phyloP scores from a whole-genome alignment of 139 green algal genomes.

The Chlamydomonas incerta region DNA sequence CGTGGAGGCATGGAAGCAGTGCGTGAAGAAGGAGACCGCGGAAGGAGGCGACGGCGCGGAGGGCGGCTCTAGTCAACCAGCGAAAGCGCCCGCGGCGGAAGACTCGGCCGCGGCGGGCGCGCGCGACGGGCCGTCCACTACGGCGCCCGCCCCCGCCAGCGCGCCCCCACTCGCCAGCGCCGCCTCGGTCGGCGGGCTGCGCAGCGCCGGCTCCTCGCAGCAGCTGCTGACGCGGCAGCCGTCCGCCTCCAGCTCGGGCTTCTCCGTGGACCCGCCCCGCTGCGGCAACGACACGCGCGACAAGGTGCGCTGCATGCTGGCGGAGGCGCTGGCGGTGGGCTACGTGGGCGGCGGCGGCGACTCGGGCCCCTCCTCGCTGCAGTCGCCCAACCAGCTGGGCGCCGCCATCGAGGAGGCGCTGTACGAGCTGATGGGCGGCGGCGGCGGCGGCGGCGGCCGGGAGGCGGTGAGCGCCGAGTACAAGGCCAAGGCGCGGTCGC shows the following conservation, averaged over 20 bases:
- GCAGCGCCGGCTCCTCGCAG: neutral
- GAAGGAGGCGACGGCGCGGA: neutral
- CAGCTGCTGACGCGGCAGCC: conserved; percentile 21
- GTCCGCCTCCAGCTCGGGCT: neutral
- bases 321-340: conserved; percentile 50
- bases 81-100: too few species aligned
- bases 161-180: neutral
- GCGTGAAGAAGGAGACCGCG: conserved; percentile 49
- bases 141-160: neutral
- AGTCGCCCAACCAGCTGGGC: conserved; percentile 44
- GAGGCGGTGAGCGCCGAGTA: conserved; percentile 76
- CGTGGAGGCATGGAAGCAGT: conserved; percentile 83
- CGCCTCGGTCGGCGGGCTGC: neutral
- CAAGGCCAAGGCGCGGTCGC: conserved; percentile 91
- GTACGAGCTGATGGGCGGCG: conserved; percentile 57
- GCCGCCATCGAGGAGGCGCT: conserved; percentile 68
- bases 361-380: conserved; percentile 35
- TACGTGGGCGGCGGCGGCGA: neutral
- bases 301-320: conserved; percentile 69
- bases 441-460: conserved; percentile 31
- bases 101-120: neutral
- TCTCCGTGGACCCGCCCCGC: conserved; percentile 27
- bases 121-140: neutral
- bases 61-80: too few species aligned
- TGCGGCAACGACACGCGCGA: conserved; percentile 68